Conservation (phyloP, 306 rosid genomes). For the Medicago arabica region DNA sequence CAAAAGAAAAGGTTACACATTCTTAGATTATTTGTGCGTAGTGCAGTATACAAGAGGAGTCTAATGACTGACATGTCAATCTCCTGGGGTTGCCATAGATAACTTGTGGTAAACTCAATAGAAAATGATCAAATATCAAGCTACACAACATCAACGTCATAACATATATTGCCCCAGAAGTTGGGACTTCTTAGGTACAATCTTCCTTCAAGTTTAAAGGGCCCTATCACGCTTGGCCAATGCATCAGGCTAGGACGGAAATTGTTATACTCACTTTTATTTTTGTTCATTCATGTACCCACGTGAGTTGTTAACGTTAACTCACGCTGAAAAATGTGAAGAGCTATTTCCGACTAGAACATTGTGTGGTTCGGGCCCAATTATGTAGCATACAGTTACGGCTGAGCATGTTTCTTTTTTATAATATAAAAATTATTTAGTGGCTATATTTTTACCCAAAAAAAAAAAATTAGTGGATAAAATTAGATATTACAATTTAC, state of each 20-base stretch:
- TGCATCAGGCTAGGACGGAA: neutral
- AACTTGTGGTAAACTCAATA: slow-evolving; percentile 22
- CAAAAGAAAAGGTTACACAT: slow-evolving; percentile 45
- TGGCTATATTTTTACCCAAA: too few relatives aligned
- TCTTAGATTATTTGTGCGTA: slow-evolving; percentile 39
- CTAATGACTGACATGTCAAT: slow-evolving; percentile 55
- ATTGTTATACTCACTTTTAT: too few relatives aligned
- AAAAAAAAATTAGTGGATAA: too few relatives aligned
- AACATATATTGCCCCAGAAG: neutral
- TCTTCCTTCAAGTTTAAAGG: slow-evolving; percentile 12
- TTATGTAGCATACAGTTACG: neutral
- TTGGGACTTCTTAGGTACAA: neutral
- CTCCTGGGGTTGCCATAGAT: slow-evolving; percentile 51
- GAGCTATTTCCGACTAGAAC: too few relatives aligned
- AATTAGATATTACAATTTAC: neutral
- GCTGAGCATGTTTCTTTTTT: neutral
- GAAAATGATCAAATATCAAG: neutral
- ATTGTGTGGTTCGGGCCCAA: slow-evolving; percentile 1
- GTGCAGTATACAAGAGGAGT: slow-evolving; percentile 34
- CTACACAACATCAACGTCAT: slow-evolving; percentile 41
- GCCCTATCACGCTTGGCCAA: slow-evolving; percentile 49
- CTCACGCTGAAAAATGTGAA: too few relatives aligned
- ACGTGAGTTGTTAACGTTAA: too few relatives aligned
- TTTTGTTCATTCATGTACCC: too few relatives aligned
- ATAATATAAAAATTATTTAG: too few relatives aligned